Conservation (phyloP, 805 yeast genomes). For the Candida tammaniensis region DNA sequence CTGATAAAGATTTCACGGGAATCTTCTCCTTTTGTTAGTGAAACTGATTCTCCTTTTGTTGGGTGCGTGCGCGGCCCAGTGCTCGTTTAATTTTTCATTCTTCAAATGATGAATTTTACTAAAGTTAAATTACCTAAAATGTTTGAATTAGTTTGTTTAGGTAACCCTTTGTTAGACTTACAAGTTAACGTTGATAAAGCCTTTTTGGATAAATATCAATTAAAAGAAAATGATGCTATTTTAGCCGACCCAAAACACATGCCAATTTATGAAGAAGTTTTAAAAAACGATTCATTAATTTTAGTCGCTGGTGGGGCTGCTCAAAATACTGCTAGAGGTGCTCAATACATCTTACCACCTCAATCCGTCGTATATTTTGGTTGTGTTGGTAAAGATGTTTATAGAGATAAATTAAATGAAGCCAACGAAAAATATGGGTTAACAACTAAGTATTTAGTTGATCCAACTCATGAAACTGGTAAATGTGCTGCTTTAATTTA, state of each 20-base stretch:
- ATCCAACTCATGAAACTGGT: constrained; percentile 79
- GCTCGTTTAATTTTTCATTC: too few species aligned
- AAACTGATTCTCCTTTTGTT: too few species aligned
- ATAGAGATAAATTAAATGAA: constrained; percentile 71
- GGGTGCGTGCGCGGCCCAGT: too few species aligned
- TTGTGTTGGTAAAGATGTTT: constrained; percentile 90
- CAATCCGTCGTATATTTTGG: constrained; percentile 91
- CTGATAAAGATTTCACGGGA: too few species aligned
- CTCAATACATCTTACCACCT: constrained; percentile 83
- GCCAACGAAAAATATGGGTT: constrained; percentile 92
- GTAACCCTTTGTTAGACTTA: constrained; percentile 88
- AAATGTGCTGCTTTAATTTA: constrained; percentile 96
- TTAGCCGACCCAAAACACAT: constrained; percentile 78
- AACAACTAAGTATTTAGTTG: constrained; percentile 79
- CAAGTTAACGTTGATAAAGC: constrained; percentile 71
- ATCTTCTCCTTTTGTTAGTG: too few species aligned
- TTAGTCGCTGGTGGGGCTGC: constrained; percentile 99
- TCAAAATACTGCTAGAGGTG: constrained; percentile 98
- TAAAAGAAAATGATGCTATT: constrained; percentile 93
- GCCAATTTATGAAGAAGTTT: constrained; percentile 81
- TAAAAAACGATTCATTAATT: constrained; percentile 57
- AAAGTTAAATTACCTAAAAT: too few species aligned
- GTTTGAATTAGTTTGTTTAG: constrained; percentile 79
- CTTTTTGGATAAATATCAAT: constrained; percentile 73
- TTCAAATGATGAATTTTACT: too few species aligned